Evolutionary conservation across 306 rosid genomes (phyloP).

Genomic region (Lathyrus oleraceus): DNA sequence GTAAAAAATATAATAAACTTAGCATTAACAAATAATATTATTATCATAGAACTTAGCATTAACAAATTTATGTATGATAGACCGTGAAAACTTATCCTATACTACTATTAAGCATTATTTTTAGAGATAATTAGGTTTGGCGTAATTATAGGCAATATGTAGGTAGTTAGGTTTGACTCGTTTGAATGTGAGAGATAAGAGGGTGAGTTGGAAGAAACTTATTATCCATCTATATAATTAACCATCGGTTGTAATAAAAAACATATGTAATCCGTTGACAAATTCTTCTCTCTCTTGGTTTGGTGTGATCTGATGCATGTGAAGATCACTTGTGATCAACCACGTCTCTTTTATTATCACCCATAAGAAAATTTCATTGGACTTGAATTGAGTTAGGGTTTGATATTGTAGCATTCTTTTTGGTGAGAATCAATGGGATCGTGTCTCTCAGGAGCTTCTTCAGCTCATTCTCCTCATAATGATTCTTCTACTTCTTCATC

Average conservation of each 20-base stretch:
- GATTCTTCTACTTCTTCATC: background rate
- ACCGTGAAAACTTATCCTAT: background rate
- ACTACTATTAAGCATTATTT: background rate
- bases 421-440: conserved; percentile 17
- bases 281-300: background rate
- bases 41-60: background rate
- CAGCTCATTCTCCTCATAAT: background rate
- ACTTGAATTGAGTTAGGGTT: background rate
- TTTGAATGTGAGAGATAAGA: conserved; percentile 8
- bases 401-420: background rate
- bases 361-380: background rate
- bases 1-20: too few relatives aligned
- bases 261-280: background rate
- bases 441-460: conserved; percentile 1
- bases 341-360: background rate
- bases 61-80: background rate
- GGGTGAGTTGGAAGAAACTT: background rate
- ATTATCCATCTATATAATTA: background rate
- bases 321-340: background rate
- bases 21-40: too few relatives aligned
- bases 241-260: background rate
- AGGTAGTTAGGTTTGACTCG: background rate
- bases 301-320: background rate
- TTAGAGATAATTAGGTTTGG: background rate
- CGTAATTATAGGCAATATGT: background rate